Base-by-base conservation (phyloP, 345 rosid species). In the Capsella bursapastoris region DNA sequence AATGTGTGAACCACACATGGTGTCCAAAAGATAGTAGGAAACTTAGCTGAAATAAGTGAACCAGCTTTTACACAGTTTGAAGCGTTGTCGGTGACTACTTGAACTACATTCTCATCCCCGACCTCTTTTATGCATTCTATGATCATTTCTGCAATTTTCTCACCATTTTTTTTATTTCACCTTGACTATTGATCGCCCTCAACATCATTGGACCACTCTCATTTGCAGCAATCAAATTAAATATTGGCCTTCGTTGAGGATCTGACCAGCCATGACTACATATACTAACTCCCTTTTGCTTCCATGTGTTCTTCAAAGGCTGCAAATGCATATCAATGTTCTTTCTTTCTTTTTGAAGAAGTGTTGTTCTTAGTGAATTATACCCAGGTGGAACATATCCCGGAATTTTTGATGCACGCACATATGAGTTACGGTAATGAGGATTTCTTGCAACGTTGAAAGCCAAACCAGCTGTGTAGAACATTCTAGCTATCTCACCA, bases 251-350 rank as follows among this genome's bases (percentile, higher is more conserved):
- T 66, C 70, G 1, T 11, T 65, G 70, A 6, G 70, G 58, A 25
- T 66, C 47, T 1, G 35, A 13, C 59, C 70, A 66, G 22, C 34
- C 48, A 35, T 66, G 59, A 35, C 35, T 66, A 66, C 71, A 66
- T 66, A 51, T 66, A 27, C 59, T 66, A 11, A 50, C 48, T 35
- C 25, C 35, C 37, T 66, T 65, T 6, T 65, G 44, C 4, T 8
- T 52, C 45, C 45, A 48, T 32, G 45, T 6, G 9, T 64, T 34
- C 29, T 64, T 64, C 31, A 64, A 64, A 48, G 43, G 45, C 2
- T 48, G 6, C 15, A 65, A 34, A n/a, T 65, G 70, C 16, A n/a
- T 8, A 0, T 52, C 61, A 52, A 52, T 52, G 11, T 52, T 52
- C 10, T 38, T 67, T 27, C 60, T 52, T 67, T 52, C 38, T 6